phyloP scores from a whole-genome alignment of 257 asterid species.

The Solanum chmielewskii region DNA sequence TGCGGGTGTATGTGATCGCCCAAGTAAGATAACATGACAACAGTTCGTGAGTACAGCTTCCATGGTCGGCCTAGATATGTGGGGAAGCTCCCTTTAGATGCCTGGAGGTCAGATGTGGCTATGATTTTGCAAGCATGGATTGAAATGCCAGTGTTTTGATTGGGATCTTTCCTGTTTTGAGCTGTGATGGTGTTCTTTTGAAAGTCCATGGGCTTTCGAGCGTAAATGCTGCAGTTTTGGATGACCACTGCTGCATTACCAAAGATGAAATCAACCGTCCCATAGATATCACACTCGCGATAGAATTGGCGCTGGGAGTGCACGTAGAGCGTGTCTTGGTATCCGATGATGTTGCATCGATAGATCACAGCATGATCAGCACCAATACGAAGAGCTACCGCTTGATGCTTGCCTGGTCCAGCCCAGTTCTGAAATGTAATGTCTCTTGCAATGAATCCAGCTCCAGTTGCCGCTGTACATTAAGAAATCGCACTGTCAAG shows the following conservation, averaged over 20 bases:
- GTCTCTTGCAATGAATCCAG: constrained; percentile 88
- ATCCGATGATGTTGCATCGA: constrained; percentile 72
- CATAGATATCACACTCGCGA: constrained; percentile 82
- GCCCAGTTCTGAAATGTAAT: constrained; percentile 80
- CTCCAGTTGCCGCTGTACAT: constrained; percentile 74
- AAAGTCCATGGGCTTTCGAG: constrained; percentile 53
- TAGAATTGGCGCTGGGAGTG: constrained; percentile 88
- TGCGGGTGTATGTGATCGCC: constrained; percentile 76
- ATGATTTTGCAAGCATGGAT: constrained; percentile 66
- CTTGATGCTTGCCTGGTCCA: constrained; percentile 86
- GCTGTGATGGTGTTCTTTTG: constrained; percentile 93
- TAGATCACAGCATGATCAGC: constrained; percentile 87
- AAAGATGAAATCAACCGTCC: constrained; percentile 88
- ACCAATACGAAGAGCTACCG: constrained; percentile 91
- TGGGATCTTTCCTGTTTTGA: constrained; percentile 91
- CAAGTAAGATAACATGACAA: constrained; percentile 55
- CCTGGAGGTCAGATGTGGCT: constrained; percentile 58
- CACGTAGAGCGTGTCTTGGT: constrained; percentile 75
- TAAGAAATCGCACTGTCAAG: background rate
- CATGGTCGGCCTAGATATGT: constrained; percentile 93
- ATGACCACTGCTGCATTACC: constrained; percentile 96
- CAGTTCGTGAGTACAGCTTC: constrained; percentile 81
- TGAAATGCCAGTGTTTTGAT: constrained; percentile 91
- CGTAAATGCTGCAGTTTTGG: constrained; percentile 67
- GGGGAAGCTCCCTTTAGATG: constrained; percentile 32